Evolutionary conservation across 2,329 filamentous ascomycete species (phyloP).

Genomic region (Diaporthe vaccinii): DNA sequence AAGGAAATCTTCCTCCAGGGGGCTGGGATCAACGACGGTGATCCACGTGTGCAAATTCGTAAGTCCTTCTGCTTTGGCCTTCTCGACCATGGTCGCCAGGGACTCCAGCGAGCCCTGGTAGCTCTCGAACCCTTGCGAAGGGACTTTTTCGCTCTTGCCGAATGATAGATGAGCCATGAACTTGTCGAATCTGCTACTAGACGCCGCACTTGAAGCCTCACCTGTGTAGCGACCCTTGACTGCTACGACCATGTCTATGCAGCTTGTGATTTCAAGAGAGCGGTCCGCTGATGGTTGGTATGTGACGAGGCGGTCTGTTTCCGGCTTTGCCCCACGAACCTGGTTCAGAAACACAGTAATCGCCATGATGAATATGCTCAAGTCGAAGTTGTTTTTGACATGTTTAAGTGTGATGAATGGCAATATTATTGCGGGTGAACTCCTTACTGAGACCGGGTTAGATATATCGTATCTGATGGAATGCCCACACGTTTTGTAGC

Average conservation of each 20-base stretch:
- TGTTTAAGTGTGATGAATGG: not conserved
- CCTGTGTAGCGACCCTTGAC: not conserved
- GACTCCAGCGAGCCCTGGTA: not conserved
- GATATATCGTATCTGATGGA: rapidly evolving
- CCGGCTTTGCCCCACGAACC: not conserved
- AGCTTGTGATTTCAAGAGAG: not conserved
- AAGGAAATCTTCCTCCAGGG: not conserved
- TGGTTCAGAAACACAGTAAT: not conserved
- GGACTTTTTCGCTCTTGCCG: not conserved
- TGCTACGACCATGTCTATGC: not conserved
- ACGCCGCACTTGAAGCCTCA: not conserved
- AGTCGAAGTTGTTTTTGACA: not conserved
- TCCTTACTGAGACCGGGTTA: not conserved
- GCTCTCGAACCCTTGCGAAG: not conserved
- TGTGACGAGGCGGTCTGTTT: not conserved
- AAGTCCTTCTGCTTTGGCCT: not conserved
- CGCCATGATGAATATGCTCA: not conserved
- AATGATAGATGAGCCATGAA: not conserved
- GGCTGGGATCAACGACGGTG: not conserved
- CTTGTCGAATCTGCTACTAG: not conserved
- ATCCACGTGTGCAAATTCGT: not conserved
- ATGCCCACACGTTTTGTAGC: not conserved
- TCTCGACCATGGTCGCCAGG: not conserved
- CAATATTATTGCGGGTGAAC: not conserved
- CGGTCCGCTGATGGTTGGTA: not conserved